Evolutionary conservation across 192 early-diverging fungal genomes (phyloP).

Genomic region (Jimgerdemannia lactiflua): DNA sequence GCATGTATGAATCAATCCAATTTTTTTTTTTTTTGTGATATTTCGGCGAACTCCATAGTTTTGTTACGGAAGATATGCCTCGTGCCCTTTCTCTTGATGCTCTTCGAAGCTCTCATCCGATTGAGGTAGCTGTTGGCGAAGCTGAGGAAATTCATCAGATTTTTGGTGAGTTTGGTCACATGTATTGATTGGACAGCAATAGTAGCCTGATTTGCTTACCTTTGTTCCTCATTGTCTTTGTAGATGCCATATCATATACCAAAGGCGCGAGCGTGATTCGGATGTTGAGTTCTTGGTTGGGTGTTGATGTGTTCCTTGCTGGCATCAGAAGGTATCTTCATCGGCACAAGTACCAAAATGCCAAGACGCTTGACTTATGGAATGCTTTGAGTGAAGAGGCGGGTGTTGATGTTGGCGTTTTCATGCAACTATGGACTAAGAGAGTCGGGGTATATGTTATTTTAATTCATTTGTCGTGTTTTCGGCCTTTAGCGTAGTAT

Average conservation of each 20-base stretch:
- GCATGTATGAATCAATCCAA: neutral
- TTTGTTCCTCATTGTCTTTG: too few species aligned
- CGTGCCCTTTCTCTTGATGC: slow-evolving; percentile 70
- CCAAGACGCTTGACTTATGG: slow-evolving; percentile 92
- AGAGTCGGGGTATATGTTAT: slow-evolving; percentile 63
- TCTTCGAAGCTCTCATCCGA: slow-evolving; percentile 78
- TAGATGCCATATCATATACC: slow-evolving; percentile 83
- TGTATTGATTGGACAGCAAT: too few species aligned
- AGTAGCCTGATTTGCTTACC: too few species aligned
- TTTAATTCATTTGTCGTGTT: neutral
- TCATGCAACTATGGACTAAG: slow-evolving; percentile 90
- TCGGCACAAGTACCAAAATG: slow-evolving; percentile 82
- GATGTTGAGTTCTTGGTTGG: slow-evolving; percentile 82
- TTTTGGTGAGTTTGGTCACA: slow-evolving; percentile 51
- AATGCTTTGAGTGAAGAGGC: slow-evolving; percentile 71
- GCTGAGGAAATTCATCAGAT: slow-evolving; percentile 78
- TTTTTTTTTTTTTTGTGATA: neutral
- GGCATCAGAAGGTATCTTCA: slow-evolving; percentile 77
- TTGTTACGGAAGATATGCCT: slow-evolving; percentile 68
- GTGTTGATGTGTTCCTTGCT: slow-evolving; percentile 64
- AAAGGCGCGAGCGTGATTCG: slow-evolving; percentile 95
- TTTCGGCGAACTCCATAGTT: slow-evolving; percentile 21
- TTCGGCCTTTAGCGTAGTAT: too few species aligned
- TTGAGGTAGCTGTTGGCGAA: slow-evolving; percentile 70
- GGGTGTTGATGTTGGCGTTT: slow-evolving; percentile 73